Evolutionary conservation across 2,329 filamentous ascomycete species (phyloP), one percentile per base, ranked within the genome.

Genomic region (Calonectria multiphialidica): DNA sequence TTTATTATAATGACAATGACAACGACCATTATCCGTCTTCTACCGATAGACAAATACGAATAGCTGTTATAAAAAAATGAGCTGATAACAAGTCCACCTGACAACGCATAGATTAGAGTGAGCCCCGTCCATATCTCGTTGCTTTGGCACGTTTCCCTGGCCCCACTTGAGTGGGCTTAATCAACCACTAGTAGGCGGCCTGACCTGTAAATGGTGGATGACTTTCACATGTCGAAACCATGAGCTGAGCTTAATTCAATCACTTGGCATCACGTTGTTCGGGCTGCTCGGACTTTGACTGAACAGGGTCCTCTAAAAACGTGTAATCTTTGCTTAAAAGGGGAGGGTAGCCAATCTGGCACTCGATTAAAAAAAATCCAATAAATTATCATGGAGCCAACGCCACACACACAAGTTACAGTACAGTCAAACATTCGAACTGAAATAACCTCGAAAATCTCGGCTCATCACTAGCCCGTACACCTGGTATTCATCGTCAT

Each of bases 311-410:
- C 53, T 53, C 8, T 59, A 70, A 59, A 59, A 71, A 47, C 55
- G 68, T 72, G 71, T 69, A 63, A 47, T 23, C 49, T 44, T 59
- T 65, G 57, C 59, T 47, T 50, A 69, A 59, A 73, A 70, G 12
- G 47, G 28, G 45, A 61, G 30, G 37, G 49, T 15, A 25, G 10
- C 68, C 61, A 40, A 28, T 21, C 28, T 71, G 40, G 65, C 64
- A 70, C 71, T 61, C 66, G 50, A 71, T 71, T 64, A 37, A 37
- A 63, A 67, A 72, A 76, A 70, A 59, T 75, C 73, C 76, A 67
- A 67, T 66, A 61, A 76, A 73, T 76, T 72, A 76, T 74, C 71
- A 77, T 76, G 61, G 67, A 79, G 76, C 76, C 74, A 79, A 79
- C 77, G 77, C 77, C 77, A 55, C 71, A 71, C 62, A 65, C 62